Evolutionary conservation across 2,329 filamentous ascomycete species (phyloP).

Genomic region (Septoria petroselini): DNA sequence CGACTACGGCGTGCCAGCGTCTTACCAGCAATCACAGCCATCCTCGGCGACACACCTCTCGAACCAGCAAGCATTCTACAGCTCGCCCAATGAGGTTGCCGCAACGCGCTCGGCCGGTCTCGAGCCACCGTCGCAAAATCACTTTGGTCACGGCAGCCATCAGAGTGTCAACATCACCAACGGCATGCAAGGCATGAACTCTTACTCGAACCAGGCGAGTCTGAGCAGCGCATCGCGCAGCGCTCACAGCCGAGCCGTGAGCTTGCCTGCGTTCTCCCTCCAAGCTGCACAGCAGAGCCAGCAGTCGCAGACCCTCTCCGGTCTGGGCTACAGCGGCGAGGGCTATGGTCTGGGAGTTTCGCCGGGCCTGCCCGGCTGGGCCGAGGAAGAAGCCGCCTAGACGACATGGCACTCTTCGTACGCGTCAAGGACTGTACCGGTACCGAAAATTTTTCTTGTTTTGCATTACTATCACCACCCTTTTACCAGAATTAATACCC

Average conservation of each 20-base stretch:
- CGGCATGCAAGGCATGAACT: conserved; percentile 21
- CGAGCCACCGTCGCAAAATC: conserved; percentile 33
- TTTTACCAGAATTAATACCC: background rate
- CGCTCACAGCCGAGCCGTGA: conserved; percentile 74
- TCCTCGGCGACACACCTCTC: conserved; percentile 46
- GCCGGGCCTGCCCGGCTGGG: conserved; percentile 60
- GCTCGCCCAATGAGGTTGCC: conserved; percentile 60
- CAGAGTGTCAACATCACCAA: conserved; percentile 49
- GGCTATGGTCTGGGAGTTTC: conserved; percentile 59
- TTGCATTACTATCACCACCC: conserved; percentile 21
- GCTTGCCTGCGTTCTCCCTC: conserved; percentile 70
- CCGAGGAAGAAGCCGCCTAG: conserved; percentile 57
- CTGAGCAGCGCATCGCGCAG: conserved; percentile 45
- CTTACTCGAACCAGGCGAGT: conserved; percentile 46
- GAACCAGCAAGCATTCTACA: conserved; percentile 79
- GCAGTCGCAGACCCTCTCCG: conserved; percentile 49
- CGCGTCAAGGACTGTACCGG: background rate
- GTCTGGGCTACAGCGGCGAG: conserved; percentile 55
- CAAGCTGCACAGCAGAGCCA: conserved; percentile 40
- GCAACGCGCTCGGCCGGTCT: conserved; percentile 33
- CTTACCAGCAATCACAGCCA: conserved; percentile 45
- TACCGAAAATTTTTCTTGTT: conserved; percentile 20
- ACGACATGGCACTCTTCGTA: background rate
- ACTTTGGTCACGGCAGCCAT: conserved; percentile 54
- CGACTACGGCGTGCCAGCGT: conserved; percentile 58